Percentiles rank a stretch among this genome's conserved stretches.
phyloP scores from a whole-genome alignment of 2,329 filamentous ascomycete genomes.

The Cladorrhinum sp. region DNA sequence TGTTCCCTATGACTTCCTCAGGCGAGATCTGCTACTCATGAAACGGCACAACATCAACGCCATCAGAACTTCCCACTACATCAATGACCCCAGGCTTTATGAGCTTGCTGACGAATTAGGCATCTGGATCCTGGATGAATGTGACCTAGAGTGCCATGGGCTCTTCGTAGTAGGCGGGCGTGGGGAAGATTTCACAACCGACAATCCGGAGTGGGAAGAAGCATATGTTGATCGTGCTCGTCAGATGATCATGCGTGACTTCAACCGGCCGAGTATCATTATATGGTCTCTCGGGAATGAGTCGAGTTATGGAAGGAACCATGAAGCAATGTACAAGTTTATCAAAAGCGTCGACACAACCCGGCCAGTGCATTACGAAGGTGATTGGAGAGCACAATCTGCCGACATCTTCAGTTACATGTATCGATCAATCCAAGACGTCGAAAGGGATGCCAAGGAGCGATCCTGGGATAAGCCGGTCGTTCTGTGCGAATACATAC shows the following conservation, averaged over 20 bases:
- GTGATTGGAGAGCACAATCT: conserved; percentile 52
- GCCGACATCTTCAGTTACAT: conserved; percentile 62
- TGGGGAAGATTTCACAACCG: conserved; percentile 49
- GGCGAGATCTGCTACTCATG: conserved; percentile 54
- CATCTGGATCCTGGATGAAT: conserved; percentile 50
- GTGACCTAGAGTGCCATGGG: conserved; percentile 35
- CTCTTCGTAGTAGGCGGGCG: conserved; percentile 45
- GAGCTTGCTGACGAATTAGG: conserved; percentile 53
- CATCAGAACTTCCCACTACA: conserved; percentile 57
- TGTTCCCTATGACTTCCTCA: conserved; percentile 52
- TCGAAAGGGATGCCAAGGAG: conserved; percentile 37
- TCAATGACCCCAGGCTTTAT: conserved; percentile 50
- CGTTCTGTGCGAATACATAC: conserved; percentile 49
- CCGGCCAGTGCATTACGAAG: conserved; percentile 61
- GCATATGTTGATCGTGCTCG: conserved; percentile 64
- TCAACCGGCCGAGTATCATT: conserved; percentile 62
- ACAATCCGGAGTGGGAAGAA: conserved; percentile 56
- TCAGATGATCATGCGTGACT: conserved; percentile 61
- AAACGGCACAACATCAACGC: conserved; percentile 61
- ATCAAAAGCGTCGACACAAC: conserved; percentile 54
- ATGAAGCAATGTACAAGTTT: conserved; percentile 60
- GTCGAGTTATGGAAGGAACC: conserved; percentile 63
- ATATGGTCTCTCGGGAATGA: conserved; percentile 69
- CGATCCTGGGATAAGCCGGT: conserved; percentile 47
- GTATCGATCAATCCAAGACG: conserved; percentile 51